Base-by-base conservation (phyloP, 805 yeast species). In the Metschnikowia bowlesiae region DNA sequence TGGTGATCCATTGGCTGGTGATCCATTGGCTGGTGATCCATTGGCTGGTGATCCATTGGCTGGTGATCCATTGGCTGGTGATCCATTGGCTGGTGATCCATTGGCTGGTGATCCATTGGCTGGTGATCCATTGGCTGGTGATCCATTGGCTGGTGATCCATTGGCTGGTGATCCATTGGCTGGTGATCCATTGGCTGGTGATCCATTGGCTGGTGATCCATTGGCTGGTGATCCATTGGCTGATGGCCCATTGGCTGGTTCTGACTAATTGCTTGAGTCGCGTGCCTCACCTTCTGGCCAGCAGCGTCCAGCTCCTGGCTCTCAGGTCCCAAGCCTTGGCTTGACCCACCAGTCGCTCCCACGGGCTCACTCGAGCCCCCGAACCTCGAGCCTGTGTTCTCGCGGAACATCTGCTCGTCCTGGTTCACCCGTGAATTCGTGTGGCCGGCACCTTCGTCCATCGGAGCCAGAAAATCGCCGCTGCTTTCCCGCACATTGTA, bases 401-500 rank as follows among this genome's bases (percentile, higher is more conserved):
- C 18, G 11, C 13, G 39, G 35, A 41, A 41, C 36, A 29, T 14
- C 30, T 14, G 36, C 44, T 30, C 13, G 36, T 6, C 28, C 28
- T 41, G 36, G 32, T 11, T 13, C 2, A 36, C 9, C 11, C 28
- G n/a, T 9, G 29, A 18, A n/a, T 11, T n/a, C 28, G 29, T 39
- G 5, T 39, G 43, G 6, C n/a, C 26, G 43, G 43, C 26, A 10
- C n/a, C 34, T 11, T 41, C 26, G 34, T 44, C 39, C 28, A 22
- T n/a, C 6, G 39, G 8, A 16, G 28, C 31, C 41, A 18, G 31
- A 26, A 39, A 39, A 39, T 32, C 36, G 8, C 26, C 10, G 2
- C 28, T 10, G 13, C 33, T 36, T 16, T 31, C 39, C 35, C 64
- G 57, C 1, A 77, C 76, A 52, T 73, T 64, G 56, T 73, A 73